Base-by-base conservation (phyloP, 495 filamentous ascomycete species). In the Daldinia concentrica region DNA sequence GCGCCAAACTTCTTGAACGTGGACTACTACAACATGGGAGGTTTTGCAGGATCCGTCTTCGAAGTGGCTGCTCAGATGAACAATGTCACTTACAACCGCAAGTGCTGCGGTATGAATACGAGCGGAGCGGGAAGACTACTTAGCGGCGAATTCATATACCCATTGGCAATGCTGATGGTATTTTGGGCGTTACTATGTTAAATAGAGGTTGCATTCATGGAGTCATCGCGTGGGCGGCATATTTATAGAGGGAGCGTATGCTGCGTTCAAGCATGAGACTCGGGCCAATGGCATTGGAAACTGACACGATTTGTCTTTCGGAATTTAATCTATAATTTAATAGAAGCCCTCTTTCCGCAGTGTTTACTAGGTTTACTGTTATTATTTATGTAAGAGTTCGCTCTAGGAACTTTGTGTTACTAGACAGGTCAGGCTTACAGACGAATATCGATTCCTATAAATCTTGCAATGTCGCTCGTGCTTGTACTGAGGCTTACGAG, bases 1-100 rank as follows among this genome's bases (percentile, higher is more conserved):
- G 84, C 91, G 1, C 95, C 95, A 0, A 97, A 92, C 76, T 91
- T 97, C 73, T 84, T 98, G 7, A 87, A 97, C 27, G 93, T 97
- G 4, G 95, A 98, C 77, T 96, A 92, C 77, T 97, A 95, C 80
- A 91, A 96, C 73, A 79, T 79, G 58, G 93, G 92, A 57, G 82
- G 81, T 12, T 87, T 80, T 58, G 67, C 81, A 1, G 95, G 95
- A n/a, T 91, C 91, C 4, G 95, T 97, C 45, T 97, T 98, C 75
- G 89, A 95, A 74, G 93, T 95, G 41, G 95, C 94, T 3, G 95
- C 95, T 9, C 77, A 84, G 68, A 88, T 90, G 75, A 98, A 98
- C 78, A 91, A 92, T 65, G 93, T 98, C 58, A 91, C 90, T 0
- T 97, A 93, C 74, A 86, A 88, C 71, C 77, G 89, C 54, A 77